Base-by-base conservation (phyloP, 202 grass and related monocot species). In the Schoenoplectus triqueter region DNA sequence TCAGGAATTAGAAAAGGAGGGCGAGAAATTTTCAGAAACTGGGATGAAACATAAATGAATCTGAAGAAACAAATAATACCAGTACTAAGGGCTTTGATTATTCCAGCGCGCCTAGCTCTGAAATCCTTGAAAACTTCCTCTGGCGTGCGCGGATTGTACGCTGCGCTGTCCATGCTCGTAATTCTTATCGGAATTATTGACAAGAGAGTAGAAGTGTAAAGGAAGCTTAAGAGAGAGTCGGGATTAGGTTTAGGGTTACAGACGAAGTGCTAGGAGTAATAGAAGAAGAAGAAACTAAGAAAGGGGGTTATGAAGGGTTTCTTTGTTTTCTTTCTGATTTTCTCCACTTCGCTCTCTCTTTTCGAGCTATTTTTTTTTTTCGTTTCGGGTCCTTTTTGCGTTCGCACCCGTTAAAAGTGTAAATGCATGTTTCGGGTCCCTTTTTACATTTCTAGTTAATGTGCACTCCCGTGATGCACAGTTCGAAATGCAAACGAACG, bases 121-220 rank as follows among this genome's bases (percentile, higher is more conserved):
- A 95, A 97, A 13, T 97, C 95, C 91, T 91, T 87, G 87, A 97
- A 97, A 70, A 97, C 95, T 68, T 97, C 95, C 84, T 97, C 95
- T 69, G 95, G 91, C 64, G 95, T 89, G 50, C 91, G 91, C 22
- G 90, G 91, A 83, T 90, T 84, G 31, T 85, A 87, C 62, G 18
- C 82, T 64, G 64, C 77, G 14, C 84, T 87, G 54, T 93, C 87
- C 95, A 90, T 87, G 64, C 68, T 31, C 50, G 21, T 40, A 83
- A 18, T 47, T 55, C 31, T 19, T 41, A 59, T 50, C 3, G 11
- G 8, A 78, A 74, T 44, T 17, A 45, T 31, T 45, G 39, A 73
- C 6, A 79, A 44, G 14, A 31, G 39, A 79, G 55, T 18, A 41
- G 75, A 19, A 79, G 55, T 61, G 21, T 75, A 6, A 1, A 55